Evolutionary conservation across 129 eudicot species (phyloP).

Genomic region (Rutidosis leptorrhynchoides): DNA sequence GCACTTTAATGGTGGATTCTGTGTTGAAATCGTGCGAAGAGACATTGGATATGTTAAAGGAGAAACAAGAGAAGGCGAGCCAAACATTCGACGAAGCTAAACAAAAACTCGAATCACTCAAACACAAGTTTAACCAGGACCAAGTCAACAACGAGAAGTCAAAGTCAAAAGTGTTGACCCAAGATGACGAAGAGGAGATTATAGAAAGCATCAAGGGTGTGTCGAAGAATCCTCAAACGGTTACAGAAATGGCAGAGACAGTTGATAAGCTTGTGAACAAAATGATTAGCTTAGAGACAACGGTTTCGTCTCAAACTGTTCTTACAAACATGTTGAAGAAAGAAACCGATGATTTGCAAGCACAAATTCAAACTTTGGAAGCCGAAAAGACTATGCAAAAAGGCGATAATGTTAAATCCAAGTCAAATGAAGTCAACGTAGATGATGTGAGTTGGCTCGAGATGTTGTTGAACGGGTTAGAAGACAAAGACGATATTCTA

Average conservation of each 20-base stretch:
- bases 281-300: constrained; percentile 58
- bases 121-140: constrained; percentile 31
- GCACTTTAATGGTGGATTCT: constrained; percentile 63
- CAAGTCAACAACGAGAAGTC: constrained; percentile 25
- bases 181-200: constrained; percentile 29
- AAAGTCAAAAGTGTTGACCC: constrained; percentile 3
- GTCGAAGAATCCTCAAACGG: constrained; percentile 35
- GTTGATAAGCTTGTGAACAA: constrained; percentile 72
- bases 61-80: constrained; percentile 44
- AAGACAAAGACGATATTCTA: constrained; percentile 64
- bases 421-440: constrained; percentile 11
- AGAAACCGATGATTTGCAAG: constrained; percentile 58
- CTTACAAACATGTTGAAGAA: constrained; percentile 54
- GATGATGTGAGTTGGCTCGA: constrained; percentile 55
- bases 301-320: constrained; percentile 64
- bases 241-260: constrained; percentile 63
- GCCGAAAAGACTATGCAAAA: constrained; percentile 51
- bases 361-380: constrained; percentile 58
- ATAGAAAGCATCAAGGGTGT: background rate
- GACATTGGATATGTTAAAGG: constrained; percentile 55
- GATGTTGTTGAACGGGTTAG: constrained; percentile 63
- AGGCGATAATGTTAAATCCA: constrained; percentile 3
- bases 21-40: constrained; percentile 73
- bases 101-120: constrained; percentile 45
- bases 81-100: constrained; percentile 46